Conservation (phyloP, 2,329 filamentous ascomycete genomes). For the Beauveria caledonica region DNA sequence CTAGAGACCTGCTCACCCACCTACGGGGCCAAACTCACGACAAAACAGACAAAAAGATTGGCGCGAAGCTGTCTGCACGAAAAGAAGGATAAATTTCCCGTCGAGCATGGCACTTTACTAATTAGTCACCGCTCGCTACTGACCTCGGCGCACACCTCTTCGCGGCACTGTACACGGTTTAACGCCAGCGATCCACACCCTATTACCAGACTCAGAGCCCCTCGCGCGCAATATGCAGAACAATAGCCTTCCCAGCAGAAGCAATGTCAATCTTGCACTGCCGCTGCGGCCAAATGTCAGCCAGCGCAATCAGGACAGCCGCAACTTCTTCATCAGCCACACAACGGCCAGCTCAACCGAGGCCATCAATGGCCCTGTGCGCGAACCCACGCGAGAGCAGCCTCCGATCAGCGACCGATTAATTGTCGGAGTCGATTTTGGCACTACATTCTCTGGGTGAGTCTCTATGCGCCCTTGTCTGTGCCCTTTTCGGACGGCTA, state of each 20-base stretch:
- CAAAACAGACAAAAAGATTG: no score
- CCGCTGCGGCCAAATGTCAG: constrained; percentile 40
- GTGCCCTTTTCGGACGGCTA: neutral
- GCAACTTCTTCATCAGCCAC: constrained; percentile 48
- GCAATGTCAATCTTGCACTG: constrained; percentile 41
- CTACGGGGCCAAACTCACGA: neutral
- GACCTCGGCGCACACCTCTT: neutral
- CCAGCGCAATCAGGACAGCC: constrained; percentile 45
- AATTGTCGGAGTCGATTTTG: constrained; percentile 75
- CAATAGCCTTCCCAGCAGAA: constrained; percentile 2
- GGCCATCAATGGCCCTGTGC: constrained; percentile 53
- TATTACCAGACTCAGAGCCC: neutral
- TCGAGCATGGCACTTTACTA: neutral
- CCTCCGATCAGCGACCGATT: constrained; percentile 51
- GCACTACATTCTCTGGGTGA: constrained; percentile 74
- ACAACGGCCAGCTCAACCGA: constrained; percentile 50
- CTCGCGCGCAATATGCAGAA: constrained; percentile 5
- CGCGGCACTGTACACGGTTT: neutral
- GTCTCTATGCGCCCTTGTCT: constrained; percentile 20
- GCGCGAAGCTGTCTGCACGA: neutral
- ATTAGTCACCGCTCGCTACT: neutral
- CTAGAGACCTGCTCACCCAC: neutral
- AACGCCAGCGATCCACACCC: neutral
- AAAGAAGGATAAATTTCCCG: neutral
- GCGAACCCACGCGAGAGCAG: constrained; percentile 46